Evolutionary conservation across 2,329 filamentous ascomycete genomes (phyloP), one percentile per base, ranked within the genome.

Genomic region (Fusarium longipes): DNA sequence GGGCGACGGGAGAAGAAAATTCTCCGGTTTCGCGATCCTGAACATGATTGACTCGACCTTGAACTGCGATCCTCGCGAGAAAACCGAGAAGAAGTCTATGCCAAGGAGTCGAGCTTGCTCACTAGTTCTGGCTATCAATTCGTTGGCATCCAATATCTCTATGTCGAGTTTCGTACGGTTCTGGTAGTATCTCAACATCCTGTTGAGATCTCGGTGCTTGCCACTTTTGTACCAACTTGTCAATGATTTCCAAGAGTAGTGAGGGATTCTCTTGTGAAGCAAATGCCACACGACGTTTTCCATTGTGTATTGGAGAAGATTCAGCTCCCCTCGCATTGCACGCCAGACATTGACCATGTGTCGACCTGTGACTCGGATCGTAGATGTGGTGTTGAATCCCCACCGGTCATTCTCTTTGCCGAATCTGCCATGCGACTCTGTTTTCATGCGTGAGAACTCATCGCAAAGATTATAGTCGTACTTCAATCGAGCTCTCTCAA

Each of bases 31-130:
- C 40, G 96, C 95, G 70, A 99, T 97, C 40, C 96, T 89, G 74
- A 98, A 97, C 96, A 99, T 98, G 72, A 97, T 89, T 2, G 95
- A 97, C 79, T 99, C 96, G 38, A 99, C 96, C 77, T 99, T 99
- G 85, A 96, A 98, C 75, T 99, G 96, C 1, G 94, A 98, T 17
- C 96, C 96, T 54, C 96, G 87, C 8, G 92, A 95, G 74, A 97
- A 96, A 54, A 99, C 96, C 0, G 94, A 97, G 77, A 95, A 97
- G 81, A 99, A 99, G 78, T 99, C 96, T 1, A 98, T 91, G 0
- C 96, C 96, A 5, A 99, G 84, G 12, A 99, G 82, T 12, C 96
- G 89, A 10, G 96, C 96, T 78, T 99, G 96, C 77, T 99, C 96
- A 71, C 93, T 97, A 0, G 93, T 98, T 53, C 95, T 87, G 2